Evolutionary conservation across 352 stramenopile genomes (phyloP), one percentile per base, ranked within the genome.

Genomic region (Phytopythium helicoides): DNA sequence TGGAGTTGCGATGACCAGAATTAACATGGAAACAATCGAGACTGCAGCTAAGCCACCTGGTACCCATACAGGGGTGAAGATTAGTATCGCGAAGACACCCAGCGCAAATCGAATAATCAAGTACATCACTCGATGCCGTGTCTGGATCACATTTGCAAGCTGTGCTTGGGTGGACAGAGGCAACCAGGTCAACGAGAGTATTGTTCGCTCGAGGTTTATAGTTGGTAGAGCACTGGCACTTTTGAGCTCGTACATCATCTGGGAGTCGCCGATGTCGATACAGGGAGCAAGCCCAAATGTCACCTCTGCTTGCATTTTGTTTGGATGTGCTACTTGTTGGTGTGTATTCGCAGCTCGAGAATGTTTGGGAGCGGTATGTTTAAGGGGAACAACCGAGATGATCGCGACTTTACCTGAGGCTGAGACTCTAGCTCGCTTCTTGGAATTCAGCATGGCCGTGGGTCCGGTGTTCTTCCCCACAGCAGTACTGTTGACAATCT

Each of bases 231-330:
- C 12, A 12, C 42, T 37, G 1, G 35, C 42, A 31, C 42, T 38
- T 26, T 35, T n/a, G 8, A 49, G 26, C 42, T 49, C 42, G 16
- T 37, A 49, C 15, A 49, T n/a, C 23, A n/a, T 25, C 42, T 4
- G 14, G 6, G 42, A 49, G 7, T 49, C 25, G 15, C 7, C 4
- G 9, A 33, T 5, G 28, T 33, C 28, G 28, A 33, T 10, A 10
- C 5, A 33, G 9, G 28, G 28, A 33, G 28, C 9, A 33, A 9
- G 5, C 28, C 5, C 9, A 5, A 33, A 9, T 33, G 28, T 10
- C 9, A 10, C 5, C 5, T 33, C 28, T 33, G 28, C 28, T 9
- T 5, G 9, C 9, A 33, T 9, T 33, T 9, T 33, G 28, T 33
- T 5, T 33, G 5, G 5, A 33, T 10, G 5, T 33, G 9, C 28